Conservation (phyloP, 75 land plant species). For the Sequoia sempervirens region DNA sequence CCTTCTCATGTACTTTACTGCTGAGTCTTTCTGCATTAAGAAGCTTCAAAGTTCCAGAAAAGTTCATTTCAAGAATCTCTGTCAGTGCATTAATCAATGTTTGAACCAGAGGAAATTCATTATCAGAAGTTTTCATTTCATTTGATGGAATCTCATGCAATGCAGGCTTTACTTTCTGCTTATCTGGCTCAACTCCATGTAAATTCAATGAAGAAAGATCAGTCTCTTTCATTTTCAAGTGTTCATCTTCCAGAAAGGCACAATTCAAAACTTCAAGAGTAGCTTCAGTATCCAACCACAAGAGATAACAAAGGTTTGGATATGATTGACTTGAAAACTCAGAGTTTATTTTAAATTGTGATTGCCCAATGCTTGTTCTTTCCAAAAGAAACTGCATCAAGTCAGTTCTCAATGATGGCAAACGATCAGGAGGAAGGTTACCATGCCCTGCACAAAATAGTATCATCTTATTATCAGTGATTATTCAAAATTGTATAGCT, state of each 20-base stretch:
- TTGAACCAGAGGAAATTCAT: slow-evolving; percentile 41
- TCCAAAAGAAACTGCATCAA: slow-evolving; percentile 77
- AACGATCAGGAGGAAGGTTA: slow-evolving; percentile 47
- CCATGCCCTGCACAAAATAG: slow-evolving; percentile 74
- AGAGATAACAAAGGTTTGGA: slow-evolving; percentile 65
- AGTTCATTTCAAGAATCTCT: slow-evolving; percentile 43
- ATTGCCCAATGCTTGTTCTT: slow-evolving; percentile 24
- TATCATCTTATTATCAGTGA: not conserved
- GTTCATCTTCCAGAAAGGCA: slow-evolving; percentile 60
- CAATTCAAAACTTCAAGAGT: slow-evolving; percentile 77
- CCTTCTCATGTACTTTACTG: slow-evolving; percentile 20
- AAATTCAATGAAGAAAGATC: slow-evolving; percentile 14
- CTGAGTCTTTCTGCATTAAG: slow-evolving; percentile 9
- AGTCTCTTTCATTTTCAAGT: slow-evolving; percentile 14
- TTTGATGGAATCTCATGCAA: not conserved
- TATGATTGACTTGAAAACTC: slow-evolving; percentile 23
- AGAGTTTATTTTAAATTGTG: slow-evolving; percentile 21
- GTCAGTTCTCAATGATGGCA: slow-evolving; percentile 66
- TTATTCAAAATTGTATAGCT: not conserved
- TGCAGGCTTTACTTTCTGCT: not conserved
- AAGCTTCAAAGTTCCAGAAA: slow-evolving; percentile 11
- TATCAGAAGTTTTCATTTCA: slow-evolving; percentile 1
- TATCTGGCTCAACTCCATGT: slow-evolving; percentile 11
- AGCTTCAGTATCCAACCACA: slow-evolving; percentile 82
- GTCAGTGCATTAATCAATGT: slow-evolving; percentile 49